A percentile compares a stretch with the other conserved stretches of the same genome.
Conservation (phyloP, 2,329 filamentous ascomycete species). For the Juglanconis juglandina region DNA sequence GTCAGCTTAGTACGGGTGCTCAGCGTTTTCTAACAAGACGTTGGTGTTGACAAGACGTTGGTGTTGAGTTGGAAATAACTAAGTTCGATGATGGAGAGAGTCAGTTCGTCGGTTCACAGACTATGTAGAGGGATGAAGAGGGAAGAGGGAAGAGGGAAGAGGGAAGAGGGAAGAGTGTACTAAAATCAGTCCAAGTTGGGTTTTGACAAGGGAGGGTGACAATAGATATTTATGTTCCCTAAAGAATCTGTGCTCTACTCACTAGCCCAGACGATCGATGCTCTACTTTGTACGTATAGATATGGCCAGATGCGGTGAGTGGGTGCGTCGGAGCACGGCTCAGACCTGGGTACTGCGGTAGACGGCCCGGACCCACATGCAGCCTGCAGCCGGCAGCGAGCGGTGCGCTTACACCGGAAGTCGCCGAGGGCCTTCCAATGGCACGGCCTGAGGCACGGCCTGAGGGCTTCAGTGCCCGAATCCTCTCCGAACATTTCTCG, state of each 20-base stretch:
- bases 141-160: background rate
- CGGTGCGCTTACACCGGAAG: slow-evolving; percentile 24
- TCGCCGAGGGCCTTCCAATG: slow-evolving; percentile 23
- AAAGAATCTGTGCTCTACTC: background rate
- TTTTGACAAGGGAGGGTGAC: background rate
- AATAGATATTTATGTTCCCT: background rate
- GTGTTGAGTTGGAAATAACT: too few species aligned
- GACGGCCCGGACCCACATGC: slow-evolving; percentile 18
- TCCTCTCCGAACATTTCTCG: background rate
- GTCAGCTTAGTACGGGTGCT: background rate
- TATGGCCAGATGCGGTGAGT: background rate
- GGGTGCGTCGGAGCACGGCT: background rate
- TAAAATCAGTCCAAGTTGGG: background rate
- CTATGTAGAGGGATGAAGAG: background rate
- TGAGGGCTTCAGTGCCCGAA: too few species aligned
- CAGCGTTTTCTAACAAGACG: background rate
- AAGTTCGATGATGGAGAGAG: background rate
- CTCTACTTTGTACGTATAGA: background rate
- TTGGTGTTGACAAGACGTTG: too few species aligned
- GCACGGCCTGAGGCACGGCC: background rate
- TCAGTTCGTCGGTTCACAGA: background rate
- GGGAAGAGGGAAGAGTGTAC: background rate
- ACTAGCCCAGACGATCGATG: background rate
- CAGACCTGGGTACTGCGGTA: slow-evolving; percentile 6
- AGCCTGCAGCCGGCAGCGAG: slow-evolving; percentile 16